Evolutionary conservation across 2,329 filamentous ascomycete genomes (phyloP), one percentile per base, ranked within the genome.

Genomic region (Epichloe brachyelytri): DNA sequence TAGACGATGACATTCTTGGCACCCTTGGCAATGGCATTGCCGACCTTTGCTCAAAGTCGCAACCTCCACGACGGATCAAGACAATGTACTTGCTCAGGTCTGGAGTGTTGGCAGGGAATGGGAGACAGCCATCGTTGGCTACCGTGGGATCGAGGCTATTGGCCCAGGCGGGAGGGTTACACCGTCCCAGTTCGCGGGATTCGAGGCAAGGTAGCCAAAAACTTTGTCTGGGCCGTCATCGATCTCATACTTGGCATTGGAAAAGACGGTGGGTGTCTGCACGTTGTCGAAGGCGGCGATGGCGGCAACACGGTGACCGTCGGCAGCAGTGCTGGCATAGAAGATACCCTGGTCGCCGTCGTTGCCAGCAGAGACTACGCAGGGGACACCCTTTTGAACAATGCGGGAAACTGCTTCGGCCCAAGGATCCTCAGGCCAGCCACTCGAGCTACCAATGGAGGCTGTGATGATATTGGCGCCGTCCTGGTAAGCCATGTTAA

Each of bases 1-100:
- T 83, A 84, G 58, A 81, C 68, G 56, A 85, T 64, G 50, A 85
- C 63, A 55, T 82, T 81, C 59, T 76, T 73, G 47, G 78, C 81
- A 11, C 81, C 81, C 46, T 71, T 70, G 6, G 68, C 71, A 2
- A 67, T 73, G 4, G 76, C 75, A 52, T 79, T 77, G 40, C 66
- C 59, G 2, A 72, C 72, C 66, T 84, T 83, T 12, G 57, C 2
- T 68, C 66, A 53, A 81, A 82, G 0, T 70, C 70, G 61, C 80
- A 84, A 8, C 65, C 72, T 46, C 80, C 80, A 22, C 79, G 74
- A 45, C 77, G 76, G 39, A 85, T 68, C 8, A 85, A 72, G 3
- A 82, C 79, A 38, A 85, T 74, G 47, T 75, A 68, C 22, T 68
- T 68, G 43, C 74, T 74, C 15, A 86, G 68, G 56, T 83, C 75